Percentiles rank a stretch among this genome's conserved stretches.
Evolutionary conservation across 2,329 filamentous ascomycete species (phyloP).

Genomic region (Cercospora berteroae): DNA sequence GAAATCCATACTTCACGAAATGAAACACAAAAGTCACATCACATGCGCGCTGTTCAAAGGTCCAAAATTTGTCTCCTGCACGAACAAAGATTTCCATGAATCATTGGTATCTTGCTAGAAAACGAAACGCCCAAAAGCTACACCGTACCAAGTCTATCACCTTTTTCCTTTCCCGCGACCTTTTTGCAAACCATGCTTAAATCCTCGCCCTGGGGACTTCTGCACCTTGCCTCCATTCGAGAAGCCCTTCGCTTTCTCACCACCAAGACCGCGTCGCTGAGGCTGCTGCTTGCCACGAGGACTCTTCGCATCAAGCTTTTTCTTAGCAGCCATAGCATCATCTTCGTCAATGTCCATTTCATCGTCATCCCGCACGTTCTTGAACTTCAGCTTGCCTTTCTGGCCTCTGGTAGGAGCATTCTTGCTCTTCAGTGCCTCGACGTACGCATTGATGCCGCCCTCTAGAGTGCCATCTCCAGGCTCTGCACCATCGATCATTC

Average conservation of each 20-base stretch:
- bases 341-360: constrained; percentile 50
- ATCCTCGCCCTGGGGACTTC: constrained; percentile 24
- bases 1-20: neutral
- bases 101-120: neutral
- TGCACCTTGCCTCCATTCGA: constrained; percentile 25
- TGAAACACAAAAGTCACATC: neutral
- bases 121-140: neutral
- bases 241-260: constrained; percentile 26
- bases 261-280: constrained; percentile 29
- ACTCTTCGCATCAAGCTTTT: constrained; percentile 32
- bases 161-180: constrained; percentile 20
- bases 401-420: constrained; percentile 59
- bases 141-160: neutral
- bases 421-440: constrained; percentile 59
- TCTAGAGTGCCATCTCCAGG: constrained; percentile 45
- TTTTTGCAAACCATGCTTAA: constrained; percentile 27
- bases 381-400: constrained; percentile 61
- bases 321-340: constrained; percentile 40
- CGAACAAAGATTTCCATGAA: neutral
- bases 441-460: constrained; percentile 59
- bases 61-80: neutral
- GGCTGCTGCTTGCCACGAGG: constrained; percentile 26
- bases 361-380: constrained; percentile 46
- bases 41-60: neutral
- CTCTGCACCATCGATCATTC: constrained; percentile 36